Conservation (phyloP, 2,329 filamentous ascomycete genomes). For the Aureobasidium sp. region DNA sequence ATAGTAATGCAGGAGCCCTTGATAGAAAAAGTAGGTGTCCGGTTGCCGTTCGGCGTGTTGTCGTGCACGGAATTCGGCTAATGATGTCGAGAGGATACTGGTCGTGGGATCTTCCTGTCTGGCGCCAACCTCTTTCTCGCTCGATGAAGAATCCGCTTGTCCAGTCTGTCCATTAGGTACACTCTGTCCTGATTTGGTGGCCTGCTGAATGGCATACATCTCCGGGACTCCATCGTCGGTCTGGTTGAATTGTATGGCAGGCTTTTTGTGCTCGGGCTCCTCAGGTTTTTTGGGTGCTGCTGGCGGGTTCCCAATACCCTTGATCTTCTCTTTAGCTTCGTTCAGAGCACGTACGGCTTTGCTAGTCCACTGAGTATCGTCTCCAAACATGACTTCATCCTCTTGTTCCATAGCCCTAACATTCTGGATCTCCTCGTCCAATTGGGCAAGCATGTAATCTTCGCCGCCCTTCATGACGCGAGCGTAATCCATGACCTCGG, state of each 20-base stretch:
- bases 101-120: constrained; percentile 14
- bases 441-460: constrained; percentile 78
- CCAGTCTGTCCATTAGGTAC: constrained; percentile 8
- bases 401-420: constrained; percentile 72
- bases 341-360: constrained; percentile 71
- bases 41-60: constrained; percentile 37
- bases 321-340: constrained; percentile 67
- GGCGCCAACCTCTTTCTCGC: neutral
- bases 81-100: constrained; percentile 33
- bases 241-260: constrained; percentile 44
- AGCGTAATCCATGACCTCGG: constrained; percentile 89
- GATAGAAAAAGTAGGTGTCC: constrained; percentile 76
- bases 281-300: constrained; percentile 44
- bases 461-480: constrained; percentile 90
- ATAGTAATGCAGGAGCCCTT: constrained; percentile 79
- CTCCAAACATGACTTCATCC: constrained; percentile 85
- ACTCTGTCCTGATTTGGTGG: constrained; percentile 38
- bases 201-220: constrained; percentile 46
- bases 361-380: constrained; percentile 86
- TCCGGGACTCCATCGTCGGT: constrained; percentile 41
- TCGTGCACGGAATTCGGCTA: constrained; percentile 40
- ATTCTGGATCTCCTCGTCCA: constrained; percentile 68
- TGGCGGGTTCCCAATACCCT: constrained; percentile 60
- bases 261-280: constrained; percentile 37
- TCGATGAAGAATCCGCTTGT: neutral